These are phyloP conservation scores for Mrakia gelida DNA, from an alignment of 768 basidiomycete genomes.

Conservation along the genomic window DNA sequence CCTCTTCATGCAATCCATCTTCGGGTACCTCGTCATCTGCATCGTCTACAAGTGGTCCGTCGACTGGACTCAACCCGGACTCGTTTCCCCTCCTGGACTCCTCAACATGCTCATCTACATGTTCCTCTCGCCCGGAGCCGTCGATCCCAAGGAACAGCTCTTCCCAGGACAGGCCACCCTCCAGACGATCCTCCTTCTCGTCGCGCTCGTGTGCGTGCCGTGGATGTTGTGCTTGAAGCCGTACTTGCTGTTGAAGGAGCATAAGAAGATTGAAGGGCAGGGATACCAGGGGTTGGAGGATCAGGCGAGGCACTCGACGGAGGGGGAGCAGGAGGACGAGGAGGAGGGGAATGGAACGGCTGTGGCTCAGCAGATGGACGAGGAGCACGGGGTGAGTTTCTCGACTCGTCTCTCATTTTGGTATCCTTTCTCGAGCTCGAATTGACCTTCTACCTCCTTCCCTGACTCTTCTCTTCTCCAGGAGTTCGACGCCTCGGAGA, in stretches of 20 bases:
- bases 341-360: slow-evolving; percentile 56
- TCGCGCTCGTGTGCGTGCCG: slow-evolving; percentile 84
- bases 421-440: slow-evolving; percentile 22
- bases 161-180: slow-evolving; percentile 83
- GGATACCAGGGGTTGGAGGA: slow-evolving; percentile 65
- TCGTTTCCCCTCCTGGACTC: slow-evolving; percentile 74
- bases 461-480: slow-evolving; percentile 48
- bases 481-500: slow-evolving; percentile 87
- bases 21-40: slow-evolving; percentile 89
- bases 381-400: slow-evolving; percentile 62
- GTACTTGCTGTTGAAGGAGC: slow-evolving; percentile 85
- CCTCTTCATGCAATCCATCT: slow-evolving; percentile 95
- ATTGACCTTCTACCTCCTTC: slow-evolving; percentile 33
- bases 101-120: slow-evolving; percentile 90
- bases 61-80: slow-evolving; percentile 69
- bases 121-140: slow-evolving; percentile 84
- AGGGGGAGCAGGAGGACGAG: slow-evolving; percentile 53
- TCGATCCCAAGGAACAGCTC: slow-evolving; percentile 64
- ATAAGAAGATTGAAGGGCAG: slow-evolving; percentile 71
- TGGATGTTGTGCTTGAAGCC: slow-evolving; percentile 92
- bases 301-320: slow-evolving; percentile 32
- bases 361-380: slow-evolving; percentile 66
- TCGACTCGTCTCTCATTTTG: slow-evolving; percentile 31
- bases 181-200: slow-evolving; percentile 68
- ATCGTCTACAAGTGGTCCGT: slow-evolving; percentile 97